Base-by-base conservation (phyloP, 2,329 filamentous ascomycete species). In the Fusarium piperis region DNA sequence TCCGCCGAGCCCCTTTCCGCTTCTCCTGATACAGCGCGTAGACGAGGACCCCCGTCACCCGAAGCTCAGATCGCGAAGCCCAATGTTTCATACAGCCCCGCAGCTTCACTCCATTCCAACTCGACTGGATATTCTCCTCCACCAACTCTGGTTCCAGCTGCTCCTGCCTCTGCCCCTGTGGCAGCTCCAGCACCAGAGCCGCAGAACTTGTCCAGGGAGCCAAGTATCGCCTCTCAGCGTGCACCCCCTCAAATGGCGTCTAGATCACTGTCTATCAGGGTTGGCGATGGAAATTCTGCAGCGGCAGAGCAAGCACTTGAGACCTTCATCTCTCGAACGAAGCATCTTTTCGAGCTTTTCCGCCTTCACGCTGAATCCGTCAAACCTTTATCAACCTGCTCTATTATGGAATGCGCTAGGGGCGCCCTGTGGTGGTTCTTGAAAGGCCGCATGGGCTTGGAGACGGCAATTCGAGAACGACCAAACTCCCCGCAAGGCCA, bases 401-500 rank as follows among this genome's bases (percentile, higher is more conserved):
- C 89, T 0, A 85, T 92, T 1, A 85, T 87, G 52, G 89, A 94
- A 66, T 92, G 95, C 83, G 85, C 92, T 11, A 88, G 93, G 64
- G 91, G 91, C 26, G 91, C 90, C 4, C 84, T 93, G 1, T 98
- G 95, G 95, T 98, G 95, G 95, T 97, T 97, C 77, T 79, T 97
- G 51, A 92, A 90, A 73, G 95, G 94, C 20, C 91, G 94, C 68
- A 89, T 91, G 76, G 90, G 91, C 11, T 85, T 97, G 58, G 95
- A 97, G 79, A 81, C 83, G 13, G 85, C 91, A 39, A 90, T 97
- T 52, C 88, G 93, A 67, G 90, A 89, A 59, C 87, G 89, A 8
- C 87, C 91, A 32, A 78, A 58, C 38, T 76, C 80, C 8, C 84
- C 87, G 6, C 86, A 90, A 67, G 83, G 81, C 10, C 84, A 89